A percentile compares a stretch with the other conserved stretches of the same genome.
Conservation (phyloP, 2,329 filamentous ascomycete genomes). For the Fusarium coicis region DNA sequence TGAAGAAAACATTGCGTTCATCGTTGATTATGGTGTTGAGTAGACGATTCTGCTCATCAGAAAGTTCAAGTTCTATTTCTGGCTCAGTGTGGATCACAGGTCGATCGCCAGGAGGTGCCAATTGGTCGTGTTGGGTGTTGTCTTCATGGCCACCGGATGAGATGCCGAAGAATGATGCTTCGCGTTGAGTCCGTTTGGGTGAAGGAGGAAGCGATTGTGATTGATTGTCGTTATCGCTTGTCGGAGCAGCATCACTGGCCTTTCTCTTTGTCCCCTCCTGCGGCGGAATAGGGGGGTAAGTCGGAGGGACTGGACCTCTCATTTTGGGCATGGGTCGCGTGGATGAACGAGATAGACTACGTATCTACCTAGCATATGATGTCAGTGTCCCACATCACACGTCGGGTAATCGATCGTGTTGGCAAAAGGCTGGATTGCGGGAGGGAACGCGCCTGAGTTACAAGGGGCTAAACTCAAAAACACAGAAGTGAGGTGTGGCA, state of each 20-base stretch:
- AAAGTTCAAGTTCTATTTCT: too few relatives aligned
- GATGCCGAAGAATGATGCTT: neutral
- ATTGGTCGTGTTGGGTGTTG: rapidly evolving
- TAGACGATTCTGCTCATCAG: too few relatives aligned
- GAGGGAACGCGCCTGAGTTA: neutral
- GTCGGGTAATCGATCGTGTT: neutral
- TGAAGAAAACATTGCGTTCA: neutral
- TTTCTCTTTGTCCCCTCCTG: neutral
- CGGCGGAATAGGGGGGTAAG: neutral
- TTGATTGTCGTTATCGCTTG: neutral
- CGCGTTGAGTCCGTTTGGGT: neutral
- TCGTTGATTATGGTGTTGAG: too few relatives aligned
- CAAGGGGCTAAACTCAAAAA: neutral
- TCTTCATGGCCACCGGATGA: neutral
- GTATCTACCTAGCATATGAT: neutral
- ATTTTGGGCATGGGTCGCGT: neutral
- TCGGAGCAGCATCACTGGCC: neutral
- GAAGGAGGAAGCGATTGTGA: neutral
- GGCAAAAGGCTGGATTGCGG: neutral
- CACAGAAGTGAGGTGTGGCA: rapidly evolving
- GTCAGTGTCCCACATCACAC: neutral
- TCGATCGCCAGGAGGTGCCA: neutral
- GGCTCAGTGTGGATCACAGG: neutral
- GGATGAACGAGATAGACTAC: too few relatives aligned
- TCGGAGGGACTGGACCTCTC: neutral